Evolutionary conservation across 1,139 yeast species (phyloP).

Genomic region (Pichia sp.): DNA sequence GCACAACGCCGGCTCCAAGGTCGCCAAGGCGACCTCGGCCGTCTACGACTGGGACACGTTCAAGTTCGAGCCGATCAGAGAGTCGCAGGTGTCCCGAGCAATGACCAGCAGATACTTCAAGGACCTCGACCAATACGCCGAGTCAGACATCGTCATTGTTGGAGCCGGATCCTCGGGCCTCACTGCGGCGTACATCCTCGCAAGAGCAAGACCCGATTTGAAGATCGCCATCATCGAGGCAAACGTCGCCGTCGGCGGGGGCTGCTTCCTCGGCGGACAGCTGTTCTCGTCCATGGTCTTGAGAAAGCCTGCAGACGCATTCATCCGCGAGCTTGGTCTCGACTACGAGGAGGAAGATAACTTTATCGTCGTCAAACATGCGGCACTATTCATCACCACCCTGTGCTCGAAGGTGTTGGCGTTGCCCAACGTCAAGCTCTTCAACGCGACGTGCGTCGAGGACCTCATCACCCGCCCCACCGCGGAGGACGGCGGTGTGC

Average conservation of each 20-base stretch:
- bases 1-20: slow-evolving; percentile 28
- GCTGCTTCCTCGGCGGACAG: slow-evolving; percentile 81
- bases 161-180: slow-evolving; percentile 82
- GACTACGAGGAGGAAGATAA: slow-evolving; percentile 78
- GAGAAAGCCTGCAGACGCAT: slow-evolving; percentile 72
- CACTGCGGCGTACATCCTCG: slow-evolving; percentile 69
- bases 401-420: slow-evolving; percentile 63
- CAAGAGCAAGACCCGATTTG: slow-evolving; percentile 71
- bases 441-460: slow-evolving; percentile 80
- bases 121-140: slow-evolving; percentile 71
- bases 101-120: slow-evolving; percentile 75
- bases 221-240: slow-evolving; percentile 75
- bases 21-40: slow-evolving; percentile 36
- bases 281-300: slow-evolving; percentile 74
- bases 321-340: slow-evolving; percentile 60
- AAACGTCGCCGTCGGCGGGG: slow-evolving; percentile 75
- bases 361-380: slow-evolving; percentile 77
- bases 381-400: slow-evolving; percentile 74
- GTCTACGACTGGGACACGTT: slow-evolving; percentile 62
- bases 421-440: slow-evolving; percentile 71
- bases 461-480: slow-evolving; percentile 72
- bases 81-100: slow-evolving; percentile 77
- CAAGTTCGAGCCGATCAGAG: slow-evolving; percentile 69
- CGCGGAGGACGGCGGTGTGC: slow-evolving; percentile 50
- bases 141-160: slow-evolving; percentile 68